Evolutionary conservation across 352 stramenopile species (phyloP), one percentile per base, ranked within the genome.

Genomic region (Pythium utonaiense): DNA sequence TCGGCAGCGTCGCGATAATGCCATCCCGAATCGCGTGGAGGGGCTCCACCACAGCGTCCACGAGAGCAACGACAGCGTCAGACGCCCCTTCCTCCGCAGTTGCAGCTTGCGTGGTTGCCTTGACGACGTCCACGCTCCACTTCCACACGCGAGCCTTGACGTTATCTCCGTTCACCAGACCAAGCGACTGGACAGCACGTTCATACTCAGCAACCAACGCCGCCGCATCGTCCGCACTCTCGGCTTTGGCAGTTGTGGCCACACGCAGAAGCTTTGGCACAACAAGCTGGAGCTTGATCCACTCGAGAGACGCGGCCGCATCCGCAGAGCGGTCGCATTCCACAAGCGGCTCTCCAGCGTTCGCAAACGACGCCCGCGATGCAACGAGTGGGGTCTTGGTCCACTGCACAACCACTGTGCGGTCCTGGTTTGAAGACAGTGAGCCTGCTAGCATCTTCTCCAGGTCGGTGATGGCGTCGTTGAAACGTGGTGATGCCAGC

Each of bases 401-500:
- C 86, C 86, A 95, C 34, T 85, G 57, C 14, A 95, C 86, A 48
- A 89, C 60, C 34, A 95, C 77, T 38, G 89, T 80, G 31, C 86
- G 81, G 58, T 95, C 80, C 54, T 95, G 82, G 66, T 95, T 95
- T n/a, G 63, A 64, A 4, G 81, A 89, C 19, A 95, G 59, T 49
- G 75, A 45, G 0, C 64, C 62, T 4, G 36, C 45, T 5, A 89
- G 53, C 74, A 87, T 73, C 22, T 57, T 74, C 8, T 86, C 71
- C 6, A 92, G 55, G 0, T 40, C 64, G 12, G 54, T 57, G 13
- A 91, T 34, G 19, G 80, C 63, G 24, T 57, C 55, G 17, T 69
- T 53, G 51, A 92, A 80, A 25, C 53, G 67, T 6, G 64, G 49
- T 13, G 80, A 87, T 13, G 17, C 30, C 28, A 89, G 45, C 19